Conservation (phyloP, 164 flowering plant genomes). For the Vitis rotundifolia region DNA sequence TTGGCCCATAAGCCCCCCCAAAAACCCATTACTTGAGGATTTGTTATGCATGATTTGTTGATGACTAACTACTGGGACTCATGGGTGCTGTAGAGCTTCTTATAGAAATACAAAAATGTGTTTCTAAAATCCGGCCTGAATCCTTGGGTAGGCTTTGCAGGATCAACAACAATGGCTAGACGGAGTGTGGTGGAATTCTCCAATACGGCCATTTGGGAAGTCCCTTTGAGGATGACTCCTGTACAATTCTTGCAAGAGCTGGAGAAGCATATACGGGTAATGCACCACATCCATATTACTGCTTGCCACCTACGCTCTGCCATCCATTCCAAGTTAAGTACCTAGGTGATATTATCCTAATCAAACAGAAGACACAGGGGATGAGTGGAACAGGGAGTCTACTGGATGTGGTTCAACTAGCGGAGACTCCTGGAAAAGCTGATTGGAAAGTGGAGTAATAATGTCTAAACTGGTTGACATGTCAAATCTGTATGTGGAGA, state of each 20-base stretch:
- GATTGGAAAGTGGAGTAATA: background rate
- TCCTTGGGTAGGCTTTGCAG: constrained; percentile 16
- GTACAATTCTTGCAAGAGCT: constrained; percentile 21
- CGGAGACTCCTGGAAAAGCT: constrained; percentile 1
- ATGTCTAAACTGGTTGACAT: too few relatives aligned
- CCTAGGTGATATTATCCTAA: background rate
- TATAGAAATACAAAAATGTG: too few relatives aligned
- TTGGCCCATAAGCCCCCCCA: too few relatives aligned
- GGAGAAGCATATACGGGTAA: constrained; percentile 21
- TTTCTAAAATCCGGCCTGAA: constrained; percentile 8
- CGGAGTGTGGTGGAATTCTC: background rate
- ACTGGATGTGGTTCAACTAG: constrained; percentile 3
- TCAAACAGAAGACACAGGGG: too few relatives aligned
- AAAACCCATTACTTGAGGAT: too few relatives aligned
- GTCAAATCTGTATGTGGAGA: too few relatives aligned
- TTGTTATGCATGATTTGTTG: too few relatives aligned
- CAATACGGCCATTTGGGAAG: too few relatives aligned
- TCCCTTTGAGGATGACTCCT: background rate
- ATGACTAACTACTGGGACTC: too few relatives aligned
- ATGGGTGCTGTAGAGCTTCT: too few relatives aligned
- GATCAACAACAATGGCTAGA: constrained; percentile 18
- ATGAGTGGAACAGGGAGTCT: background rate
- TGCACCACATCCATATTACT: constrained; percentile 14
- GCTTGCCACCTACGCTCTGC: constrained; percentile 16
- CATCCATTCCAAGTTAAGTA: constrained; percentile 3